A percentile compares a stretch with the other conserved stretches of the same genome.
Conservation (phyloP, 2,329 filamentous ascomycete species). For the Colletotrichum sojae region DNA sequence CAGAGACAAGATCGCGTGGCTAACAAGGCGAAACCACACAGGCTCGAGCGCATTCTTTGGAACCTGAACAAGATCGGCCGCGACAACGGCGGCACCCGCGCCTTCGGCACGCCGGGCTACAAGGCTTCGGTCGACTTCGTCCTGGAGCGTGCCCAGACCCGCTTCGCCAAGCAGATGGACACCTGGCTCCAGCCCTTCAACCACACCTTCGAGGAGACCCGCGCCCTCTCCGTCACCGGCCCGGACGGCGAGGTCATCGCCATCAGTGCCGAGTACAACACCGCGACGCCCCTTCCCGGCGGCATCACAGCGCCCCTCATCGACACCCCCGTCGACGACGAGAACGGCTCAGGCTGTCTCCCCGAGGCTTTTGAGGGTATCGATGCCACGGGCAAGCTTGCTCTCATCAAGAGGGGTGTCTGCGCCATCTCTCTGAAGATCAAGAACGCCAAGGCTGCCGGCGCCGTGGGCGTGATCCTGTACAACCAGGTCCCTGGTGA, state of each 20-base stretch:
- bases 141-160: constrained; percentile 51
- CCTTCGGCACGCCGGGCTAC: constrained; percentile 67
- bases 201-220: constrained; percentile 56
- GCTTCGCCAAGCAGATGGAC: constrained; percentile 56
- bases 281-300: constrained; percentile 55
- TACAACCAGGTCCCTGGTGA: constrained; percentile 72
- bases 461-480: constrained; percentile 64
- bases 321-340: constrained; percentile 54
- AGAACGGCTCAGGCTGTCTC: constrained; percentile 56
- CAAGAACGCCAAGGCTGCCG: constrained; percentile 57
- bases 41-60: constrained; percentile 62
- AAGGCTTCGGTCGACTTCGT: constrained; percentile 65
- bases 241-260: constrained; percentile 60
- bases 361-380: constrained; percentile 59
- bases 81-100: constrained; percentile 65
- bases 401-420: constrained; percentile 59
- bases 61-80: constrained; percentile 63
- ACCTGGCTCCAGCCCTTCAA: constrained; percentile 56
- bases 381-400: constrained; percentile 59
- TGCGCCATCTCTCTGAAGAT: constrained; percentile 61
- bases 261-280: constrained; percentile 60
- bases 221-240: constrained; percentile 58
- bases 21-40: constrained; percentile 40
- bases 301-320: constrained; percentile 54
- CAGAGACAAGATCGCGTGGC: neutral